Conservation (phyloP, 2,329 filamentous ascomycete genomes). For the Aspergillus ochraceoroseus region DNA sequence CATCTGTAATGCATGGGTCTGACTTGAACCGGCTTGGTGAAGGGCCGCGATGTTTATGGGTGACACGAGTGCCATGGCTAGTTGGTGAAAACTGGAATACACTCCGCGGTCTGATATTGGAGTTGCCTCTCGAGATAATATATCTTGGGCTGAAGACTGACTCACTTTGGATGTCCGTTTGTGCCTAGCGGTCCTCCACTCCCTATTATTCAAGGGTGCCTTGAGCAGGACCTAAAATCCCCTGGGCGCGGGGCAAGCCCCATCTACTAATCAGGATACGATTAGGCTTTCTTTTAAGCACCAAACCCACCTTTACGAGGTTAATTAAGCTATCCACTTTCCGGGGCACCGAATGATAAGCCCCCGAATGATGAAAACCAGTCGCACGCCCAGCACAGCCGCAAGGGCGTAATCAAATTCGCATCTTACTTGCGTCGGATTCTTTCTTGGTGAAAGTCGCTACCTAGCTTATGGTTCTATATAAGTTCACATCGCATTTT, state of each 20-base stretch:
- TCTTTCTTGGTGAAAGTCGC: neutral
- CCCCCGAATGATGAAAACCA: no score
- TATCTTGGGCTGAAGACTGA: no score
- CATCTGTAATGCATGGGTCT: neutral
- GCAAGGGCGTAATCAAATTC: neutral
- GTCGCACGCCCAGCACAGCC: constrained; percentile 1
- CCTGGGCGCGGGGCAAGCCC: no score
- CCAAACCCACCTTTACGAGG: no score
- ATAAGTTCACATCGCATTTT: neutral
- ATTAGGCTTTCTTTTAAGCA: no score
- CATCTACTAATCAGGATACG: no score
- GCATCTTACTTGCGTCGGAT: neutral
- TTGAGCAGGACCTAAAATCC: no score
- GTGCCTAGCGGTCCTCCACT: neutral
- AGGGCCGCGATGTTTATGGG: constrained; percentile 3
- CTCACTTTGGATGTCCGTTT: neutral
- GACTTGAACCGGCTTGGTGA: neutral
- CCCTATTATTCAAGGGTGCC: neutral
- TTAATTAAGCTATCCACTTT: no score
- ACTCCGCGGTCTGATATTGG: no score
- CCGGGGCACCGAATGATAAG: no score
- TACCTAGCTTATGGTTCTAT: no score
- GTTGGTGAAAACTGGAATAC: neutral
- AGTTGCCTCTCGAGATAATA: no score
- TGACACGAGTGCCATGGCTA: constrained; percentile 5